These are phyloP conservation scores for Triticum dicoccoides DNA, from an alignment of 176 grass and related monocot species.

Conservation along the genomic window DNA sequence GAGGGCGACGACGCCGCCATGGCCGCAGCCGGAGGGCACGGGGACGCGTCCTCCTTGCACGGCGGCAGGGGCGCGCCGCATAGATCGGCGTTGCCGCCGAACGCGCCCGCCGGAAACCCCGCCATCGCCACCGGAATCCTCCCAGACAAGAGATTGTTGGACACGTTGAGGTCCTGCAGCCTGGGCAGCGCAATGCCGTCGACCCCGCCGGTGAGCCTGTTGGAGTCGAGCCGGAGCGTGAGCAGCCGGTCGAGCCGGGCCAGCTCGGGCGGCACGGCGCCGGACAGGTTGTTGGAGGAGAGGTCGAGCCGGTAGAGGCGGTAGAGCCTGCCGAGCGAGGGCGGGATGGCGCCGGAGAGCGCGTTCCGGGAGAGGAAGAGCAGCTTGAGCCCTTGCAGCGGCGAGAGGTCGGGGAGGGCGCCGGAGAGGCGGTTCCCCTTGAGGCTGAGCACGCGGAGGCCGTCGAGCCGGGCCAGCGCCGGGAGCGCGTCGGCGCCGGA, in stretches of 20 bases:
- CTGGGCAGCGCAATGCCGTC: conserved; percentile 50
- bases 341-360: conserved; percentile 57
- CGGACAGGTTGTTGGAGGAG: conserved; percentile 68
- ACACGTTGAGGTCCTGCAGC: conserved; percentile 77
- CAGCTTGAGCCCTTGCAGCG: conserved; percentile 64
- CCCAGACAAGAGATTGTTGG: conserved; percentile 63
- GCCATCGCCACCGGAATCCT: conserved; percentile 52
- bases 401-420: conserved; percentile 71
- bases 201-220: conserved; percentile 53
- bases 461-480: conserved; percentile 47
- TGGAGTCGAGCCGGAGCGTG: conserved; percentile 77
- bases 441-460: conserved; percentile 84
- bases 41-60: conserved; percentile 34
- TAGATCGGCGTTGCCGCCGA: conserved; percentile 52
- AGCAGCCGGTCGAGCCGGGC: conserved; percentile 54
- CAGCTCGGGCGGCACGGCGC: conserved; percentile 54
- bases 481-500: conserved; percentile 46
- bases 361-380: conserved; percentile 74
- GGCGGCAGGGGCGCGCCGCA: conserved; percentile 63
- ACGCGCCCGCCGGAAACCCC: conserved; percentile 38
- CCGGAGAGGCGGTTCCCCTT: conserved; percentile 67
- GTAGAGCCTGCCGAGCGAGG: conserved; percentile 46
- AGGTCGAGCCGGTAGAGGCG: conserved; percentile 84
- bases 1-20: conserved; percentile 54
- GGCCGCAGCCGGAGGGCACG: conserved; percentile 41